Evolutionary conservation across 2,329 filamentous ascomycete species (phyloP).

Genomic region (Aspergillus latus): DNA sequence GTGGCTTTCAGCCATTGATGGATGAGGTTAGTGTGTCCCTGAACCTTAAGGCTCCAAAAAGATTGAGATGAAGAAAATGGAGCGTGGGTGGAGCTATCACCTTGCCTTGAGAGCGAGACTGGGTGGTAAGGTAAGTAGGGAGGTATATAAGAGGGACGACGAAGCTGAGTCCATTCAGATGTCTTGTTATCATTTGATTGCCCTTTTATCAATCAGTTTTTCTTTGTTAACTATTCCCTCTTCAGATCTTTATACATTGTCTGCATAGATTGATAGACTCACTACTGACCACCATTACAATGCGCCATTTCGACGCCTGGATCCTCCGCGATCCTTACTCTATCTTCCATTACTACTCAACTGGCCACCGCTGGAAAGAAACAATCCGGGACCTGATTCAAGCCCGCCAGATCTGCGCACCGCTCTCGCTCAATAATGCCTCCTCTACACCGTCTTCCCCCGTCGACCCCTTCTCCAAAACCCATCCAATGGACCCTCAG

Average conservation of each 20-base stretch:
- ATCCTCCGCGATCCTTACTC: slow-evolving; percentile 41
- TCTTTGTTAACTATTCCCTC: neutral
- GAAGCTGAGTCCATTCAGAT: neutral
- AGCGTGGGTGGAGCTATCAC: neutral
- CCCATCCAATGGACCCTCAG: slow-evolving; percentile 22
- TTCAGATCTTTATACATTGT: neutral
- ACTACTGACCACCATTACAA: slow-evolving; percentile 13
- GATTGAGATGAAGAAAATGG: neutral
- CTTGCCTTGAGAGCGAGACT: neutral
- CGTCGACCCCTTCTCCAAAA: slow-evolving; percentile 18
- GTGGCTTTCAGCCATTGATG: neutral
- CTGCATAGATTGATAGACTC: neutral
- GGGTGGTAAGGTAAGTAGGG: neutral
- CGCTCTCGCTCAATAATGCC: slow-evolving; percentile 8
- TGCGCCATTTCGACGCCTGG: slow-evolving; percentile 43
- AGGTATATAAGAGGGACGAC: neutral
- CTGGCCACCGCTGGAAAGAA: slow-evolving; percentile 37
- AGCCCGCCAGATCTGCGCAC: slow-evolving; percentile 37
- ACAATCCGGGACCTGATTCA: slow-evolving; percentile 37
- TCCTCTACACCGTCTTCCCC: neutral
- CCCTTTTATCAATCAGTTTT: neutral
- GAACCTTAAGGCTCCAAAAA: neutral
- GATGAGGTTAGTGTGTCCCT: slow-evolving; percentile 4
- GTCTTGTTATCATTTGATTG: neutral
- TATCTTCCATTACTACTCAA: slow-evolving; percentile 41